Percentiles rank a stretch among this genome's conserved stretches.
Conservation (phyloP, 2,329 filamentous ascomycete species). For the Penicillium sp. region DNA sequence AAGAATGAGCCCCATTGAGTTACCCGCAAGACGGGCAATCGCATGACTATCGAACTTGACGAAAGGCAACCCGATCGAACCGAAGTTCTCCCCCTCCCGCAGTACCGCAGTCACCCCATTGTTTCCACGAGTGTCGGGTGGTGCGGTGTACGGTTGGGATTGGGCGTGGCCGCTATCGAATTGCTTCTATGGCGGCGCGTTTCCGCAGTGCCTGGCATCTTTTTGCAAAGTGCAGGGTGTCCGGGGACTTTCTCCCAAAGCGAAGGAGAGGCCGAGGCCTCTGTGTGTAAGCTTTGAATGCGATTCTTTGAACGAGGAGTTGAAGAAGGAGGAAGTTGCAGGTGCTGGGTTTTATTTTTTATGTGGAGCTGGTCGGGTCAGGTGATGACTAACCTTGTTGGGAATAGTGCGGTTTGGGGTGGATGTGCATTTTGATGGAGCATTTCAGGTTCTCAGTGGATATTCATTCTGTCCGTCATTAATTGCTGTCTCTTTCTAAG, state of each 20-base stretch:
- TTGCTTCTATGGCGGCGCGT: slow-evolving; percentile 99
- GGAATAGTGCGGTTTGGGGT: slow-evolving; percentile 8
- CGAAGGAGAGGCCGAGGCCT: slow-evolving; percentile 50
- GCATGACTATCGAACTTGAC: slow-evolving; percentile 98
- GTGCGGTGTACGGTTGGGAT: slow-evolving; percentile 46
- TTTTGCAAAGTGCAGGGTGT: slow-evolving; percentile 61
- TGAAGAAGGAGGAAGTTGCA: slow-evolving; percentile 46
- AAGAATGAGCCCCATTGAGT: slow-evolving; percentile 99
- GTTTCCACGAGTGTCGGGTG: slow-evolving; percentile 50
- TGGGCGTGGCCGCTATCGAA: slow-evolving; percentile 74
- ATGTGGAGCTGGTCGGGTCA: slow-evolving; percentile 15
- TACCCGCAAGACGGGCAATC: slow-evolving; percentile 75
- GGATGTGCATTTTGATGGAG: background rate
- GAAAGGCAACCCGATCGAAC: slow-evolving; percentile 64
- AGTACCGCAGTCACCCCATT: slow-evolving; percentile 37
- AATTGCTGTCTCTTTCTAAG: too few species aligned
- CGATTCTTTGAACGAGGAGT: slow-evolving; percentile 99
- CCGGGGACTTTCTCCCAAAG: slow-evolving; percentile 99
- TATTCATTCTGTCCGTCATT: too few species aligned
- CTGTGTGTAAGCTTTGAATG: slow-evolving; percentile 98
- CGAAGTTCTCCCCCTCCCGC: slow-evolving; percentile 36
- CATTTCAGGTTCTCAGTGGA: too few species aligned
- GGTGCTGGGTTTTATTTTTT: slow-evolving; percentile 24
- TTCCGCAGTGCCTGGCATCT: slow-evolving; percentile 71
- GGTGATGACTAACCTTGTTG: slow-evolving; percentile 25